These are phyloP conservation scores for Colletotrichum simmondsii DNA, from an alignment of 2,329 filamentous ascomycete species.

Conservation along the genomic window DNA sequence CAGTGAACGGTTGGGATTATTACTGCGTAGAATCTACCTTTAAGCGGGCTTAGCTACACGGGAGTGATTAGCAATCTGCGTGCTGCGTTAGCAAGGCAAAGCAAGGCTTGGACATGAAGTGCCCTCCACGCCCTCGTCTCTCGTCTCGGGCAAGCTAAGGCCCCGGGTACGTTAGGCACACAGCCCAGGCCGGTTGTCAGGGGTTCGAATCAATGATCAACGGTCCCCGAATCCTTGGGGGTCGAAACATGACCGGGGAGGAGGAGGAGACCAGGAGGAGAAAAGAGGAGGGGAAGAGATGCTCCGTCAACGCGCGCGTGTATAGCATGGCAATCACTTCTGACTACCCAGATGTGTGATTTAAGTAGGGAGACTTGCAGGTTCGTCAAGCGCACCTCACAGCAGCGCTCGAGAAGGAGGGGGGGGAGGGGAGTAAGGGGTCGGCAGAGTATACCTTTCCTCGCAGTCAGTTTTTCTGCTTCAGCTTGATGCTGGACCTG, in stretches of 20 bases:
- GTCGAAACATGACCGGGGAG: not conserved
- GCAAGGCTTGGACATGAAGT: not conserved
- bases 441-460: not conserved
- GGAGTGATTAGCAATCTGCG: not conserved
- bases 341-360: not conserved
- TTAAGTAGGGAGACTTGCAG: not conserved
- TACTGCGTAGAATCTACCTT: not conserved
- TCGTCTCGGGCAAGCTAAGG: not conserved
- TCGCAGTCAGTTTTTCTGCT: not conserved
- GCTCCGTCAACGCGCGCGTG: not conserved
- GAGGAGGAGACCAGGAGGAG: not conserved
- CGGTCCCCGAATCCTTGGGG: slow-evolving; percentile 10
- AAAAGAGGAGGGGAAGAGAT: not conserved
- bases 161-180: not conserved
- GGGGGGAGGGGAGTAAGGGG: no score
- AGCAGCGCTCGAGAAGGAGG: not conserved
- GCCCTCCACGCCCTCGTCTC: not conserved
- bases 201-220: slow-evolving; percentile 25
- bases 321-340: not conserved
- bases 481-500: not conserved
- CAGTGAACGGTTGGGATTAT: not conserved
- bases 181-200: not conserved
- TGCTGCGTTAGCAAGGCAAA: not conserved
- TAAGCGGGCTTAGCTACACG: not conserved
- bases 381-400: not conserved